phyloP scores from a whole-genome alignment of 78 protist species.

The Monosiga brevicollis region DNA sequence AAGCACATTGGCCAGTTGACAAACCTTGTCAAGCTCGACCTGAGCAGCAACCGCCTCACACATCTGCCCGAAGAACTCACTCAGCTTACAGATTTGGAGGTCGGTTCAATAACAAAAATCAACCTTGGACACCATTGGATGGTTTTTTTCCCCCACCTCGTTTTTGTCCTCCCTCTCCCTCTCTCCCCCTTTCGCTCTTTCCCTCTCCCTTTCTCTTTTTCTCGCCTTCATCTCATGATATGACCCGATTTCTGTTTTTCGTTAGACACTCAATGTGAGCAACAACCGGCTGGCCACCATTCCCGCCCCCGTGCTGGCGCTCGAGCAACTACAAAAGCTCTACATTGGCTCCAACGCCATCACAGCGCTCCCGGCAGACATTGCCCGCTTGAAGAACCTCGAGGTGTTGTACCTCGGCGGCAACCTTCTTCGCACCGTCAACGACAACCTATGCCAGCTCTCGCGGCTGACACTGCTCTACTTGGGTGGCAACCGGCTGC shows the following conservation, averaged over 20 bases:
- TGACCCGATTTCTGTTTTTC: neutral
- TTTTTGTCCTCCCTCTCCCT: neutral
- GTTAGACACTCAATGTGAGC: neutral
- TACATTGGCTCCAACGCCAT: neutral
- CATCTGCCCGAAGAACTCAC: neutral
- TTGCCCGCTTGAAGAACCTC: neutral
- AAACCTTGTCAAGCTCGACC: neutral
- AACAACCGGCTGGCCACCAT: neutral
- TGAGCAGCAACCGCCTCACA: neutral
- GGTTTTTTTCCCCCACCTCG: too few species aligned
- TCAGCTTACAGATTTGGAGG: neutral
- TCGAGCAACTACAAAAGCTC: neutral
- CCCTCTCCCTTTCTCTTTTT: neutral
- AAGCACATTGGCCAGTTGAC: neutral
- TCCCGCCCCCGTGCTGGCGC: neutral
- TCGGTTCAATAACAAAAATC: neutral
- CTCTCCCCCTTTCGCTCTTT: neutral
- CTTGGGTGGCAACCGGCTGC: slow-evolving; percentile 6
- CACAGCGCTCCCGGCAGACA: neutral
- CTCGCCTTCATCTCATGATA: neutral
- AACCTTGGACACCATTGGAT: too few species aligned
- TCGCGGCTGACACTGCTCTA: neutral
- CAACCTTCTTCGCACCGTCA: neutral
- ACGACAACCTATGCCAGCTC: neutral
- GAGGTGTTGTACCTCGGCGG: slow-evolving; percentile 10